A percentile compares a stretch with the other conserved stretches of the same genome.
Conservation (phyloP, 1,139 yeast genomes). For the Pichia sp. region DNA sequence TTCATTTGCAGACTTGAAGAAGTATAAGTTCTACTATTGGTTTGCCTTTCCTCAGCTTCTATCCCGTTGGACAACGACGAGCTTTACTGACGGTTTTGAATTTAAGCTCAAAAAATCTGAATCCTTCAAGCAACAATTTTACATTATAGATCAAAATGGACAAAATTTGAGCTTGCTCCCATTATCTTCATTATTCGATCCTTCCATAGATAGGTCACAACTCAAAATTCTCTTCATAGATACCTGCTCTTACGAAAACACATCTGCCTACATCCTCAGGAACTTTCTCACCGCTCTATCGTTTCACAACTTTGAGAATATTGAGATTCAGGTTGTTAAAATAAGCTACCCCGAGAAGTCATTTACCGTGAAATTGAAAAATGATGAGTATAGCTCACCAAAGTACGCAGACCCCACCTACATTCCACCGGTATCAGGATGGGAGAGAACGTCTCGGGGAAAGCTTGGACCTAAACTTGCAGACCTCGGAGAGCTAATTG, state of each 20-base stretch:
- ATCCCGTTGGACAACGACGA: slow-evolving; percentile 34
- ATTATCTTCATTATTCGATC: slow-evolving; percentile 11
- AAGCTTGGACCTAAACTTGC: slow-evolving; percentile 77
- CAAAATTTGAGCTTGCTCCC: slow-evolving; percentile 12
- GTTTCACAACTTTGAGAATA: slow-evolving; percentile 29
- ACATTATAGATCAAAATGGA: slow-evolving; percentile 18
- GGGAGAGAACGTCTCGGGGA: slow-evolving; percentile 79
- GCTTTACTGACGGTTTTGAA: slow-evolving; percentile 3
- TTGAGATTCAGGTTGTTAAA: slow-evolving; percentile 37
- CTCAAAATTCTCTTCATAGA: slow-evolving; percentile 51
- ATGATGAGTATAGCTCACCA: slow-evolving; percentile 2
- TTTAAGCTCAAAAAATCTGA: slow-evolving; percentile 15
- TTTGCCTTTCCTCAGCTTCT: slow-evolving; percentile 66
- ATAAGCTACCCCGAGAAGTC: slow-evolving; percentile 17
- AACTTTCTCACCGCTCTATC: slow-evolving; percentile 59
- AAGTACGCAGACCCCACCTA: slow-evolving; percentile 3
- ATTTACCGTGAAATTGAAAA: slow-evolving; percentile 19
- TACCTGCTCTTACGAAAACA: slow-evolving; percentile 39
- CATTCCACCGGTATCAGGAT: slow-evolving; percentile 52
- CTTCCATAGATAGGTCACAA: neutral
- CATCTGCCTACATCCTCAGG: slow-evolving; percentile 57
- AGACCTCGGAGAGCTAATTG: slow-evolving; percentile 70
- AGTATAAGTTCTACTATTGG: slow-evolving; percentile 87
- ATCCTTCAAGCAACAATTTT: slow-evolving; percentile 17
- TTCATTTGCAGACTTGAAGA: slow-evolving; percentile 81